These are phyloP conservation scores for Heracleum sosnowskyi DNA, from an alignment of 129 eudicot species.

Conservation along the genomic window DNA sequence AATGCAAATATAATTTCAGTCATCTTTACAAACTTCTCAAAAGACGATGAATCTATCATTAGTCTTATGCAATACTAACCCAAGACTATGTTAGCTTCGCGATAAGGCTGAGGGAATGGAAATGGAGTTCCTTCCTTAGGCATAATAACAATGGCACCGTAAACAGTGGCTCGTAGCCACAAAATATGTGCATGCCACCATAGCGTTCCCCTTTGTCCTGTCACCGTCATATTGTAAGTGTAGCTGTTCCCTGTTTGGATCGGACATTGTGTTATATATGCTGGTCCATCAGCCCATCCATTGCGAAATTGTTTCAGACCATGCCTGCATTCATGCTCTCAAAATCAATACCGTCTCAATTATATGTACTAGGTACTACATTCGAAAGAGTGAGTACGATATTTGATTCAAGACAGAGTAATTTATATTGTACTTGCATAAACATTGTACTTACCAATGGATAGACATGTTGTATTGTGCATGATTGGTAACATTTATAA, in stretches of 20 bases:
- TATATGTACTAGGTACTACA: no score
- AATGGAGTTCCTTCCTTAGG: constrained; percentile 43
- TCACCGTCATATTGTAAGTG: constrained; percentile 31
- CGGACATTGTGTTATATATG: constrained; percentile 48
- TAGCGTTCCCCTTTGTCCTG: constrained; percentile 39
- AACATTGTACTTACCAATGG: no score
- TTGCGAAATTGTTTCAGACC: constrained; percentile 42
- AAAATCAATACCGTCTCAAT: background rate
- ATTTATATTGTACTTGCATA: no score
- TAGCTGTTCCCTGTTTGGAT: constrained; percentile 31
- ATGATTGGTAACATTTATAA: constrained; percentile 32
- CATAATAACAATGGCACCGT: constrained; percentile 45
- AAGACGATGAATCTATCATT: background rate
- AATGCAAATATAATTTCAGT: background rate
- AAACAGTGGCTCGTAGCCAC: constrained; percentile 46
- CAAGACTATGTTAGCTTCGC: constrained; percentile 20
- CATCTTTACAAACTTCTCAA: background rate
- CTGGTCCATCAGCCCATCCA: constrained; percentile 54
- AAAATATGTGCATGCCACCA: constrained; percentile 54
- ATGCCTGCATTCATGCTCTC: constrained; percentile 26
- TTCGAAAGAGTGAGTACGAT: no score
- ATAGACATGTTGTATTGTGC: constrained; percentile 35
- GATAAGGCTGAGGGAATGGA: constrained; percentile 39
- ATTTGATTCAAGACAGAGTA: no score
- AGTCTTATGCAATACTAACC: background rate